A percentile compares a stretch with the other conserved stretches of the same genome.
Conservation (phyloP, 768 basidiomycete species). For the Leccinum broughii region DNA sequence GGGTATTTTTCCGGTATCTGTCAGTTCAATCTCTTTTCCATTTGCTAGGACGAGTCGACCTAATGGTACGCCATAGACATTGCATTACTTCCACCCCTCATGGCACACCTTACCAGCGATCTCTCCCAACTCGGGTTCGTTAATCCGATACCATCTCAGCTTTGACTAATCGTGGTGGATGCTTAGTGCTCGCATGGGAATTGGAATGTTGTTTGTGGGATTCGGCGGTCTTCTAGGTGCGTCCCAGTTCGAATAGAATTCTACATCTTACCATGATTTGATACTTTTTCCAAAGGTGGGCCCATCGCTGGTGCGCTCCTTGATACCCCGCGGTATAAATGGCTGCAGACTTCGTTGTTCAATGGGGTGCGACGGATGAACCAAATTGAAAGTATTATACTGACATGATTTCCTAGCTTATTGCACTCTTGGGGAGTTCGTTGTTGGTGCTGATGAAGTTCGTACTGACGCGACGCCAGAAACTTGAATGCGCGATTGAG, state of each 20-base stretch:
- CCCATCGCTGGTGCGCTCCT: neutral
- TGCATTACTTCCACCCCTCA: neutral
- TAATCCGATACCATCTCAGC: neutral
- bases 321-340: neutral
- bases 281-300: neutral
- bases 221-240: neutral
- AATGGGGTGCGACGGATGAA: neutral
- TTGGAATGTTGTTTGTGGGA: neutral
- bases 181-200: neutral
- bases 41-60: neutral
- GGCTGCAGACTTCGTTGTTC: neutral
- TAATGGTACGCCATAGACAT: neutral
- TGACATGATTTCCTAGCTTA: neutral
- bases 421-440: neutral
- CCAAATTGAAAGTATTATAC: neutral
- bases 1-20: neutral
- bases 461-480: neutral
- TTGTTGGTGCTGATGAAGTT: neutral
- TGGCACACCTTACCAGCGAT: neutral
- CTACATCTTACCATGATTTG: neutral
- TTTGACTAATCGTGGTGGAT: neutral
- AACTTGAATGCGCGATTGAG: neutral
- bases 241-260: neutral
- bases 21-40: neutral
- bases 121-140: neutral